Evolutionary conservation across 306 rosid species (phyloP), one percentile per base, ranked within the genome.

Genomic region (Sechiopsis laciniata): DNA sequence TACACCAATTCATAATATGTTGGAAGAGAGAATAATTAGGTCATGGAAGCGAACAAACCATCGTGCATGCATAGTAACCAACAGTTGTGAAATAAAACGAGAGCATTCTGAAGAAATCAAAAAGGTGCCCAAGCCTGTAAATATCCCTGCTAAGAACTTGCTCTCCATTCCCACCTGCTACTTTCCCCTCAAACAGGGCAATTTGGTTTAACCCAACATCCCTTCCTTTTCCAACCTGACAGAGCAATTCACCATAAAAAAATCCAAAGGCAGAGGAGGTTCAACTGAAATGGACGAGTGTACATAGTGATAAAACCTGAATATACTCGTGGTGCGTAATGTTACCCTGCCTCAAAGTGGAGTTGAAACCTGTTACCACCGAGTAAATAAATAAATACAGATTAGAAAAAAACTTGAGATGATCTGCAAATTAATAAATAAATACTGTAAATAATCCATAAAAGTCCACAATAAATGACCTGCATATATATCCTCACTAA

Each of bases 111-210:
- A 90, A 94, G 88, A 94, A 94, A 86, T 90, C 96, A 86, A 90
- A 85, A 57, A 90, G 96, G 73, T 94, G 95, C 52, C 98, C 98
- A 37, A 94, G 78, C 80, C 98, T 90, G 78, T 94, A 94, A 59
- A 90, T 54, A 78, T 94, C 98, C 87, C 98, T 85, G 81, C 98
- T 94, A 69, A 94, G 97, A 63, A 89, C 95, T 83, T 94, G 97
- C 84, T 90, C 98, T 81, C 97, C 98, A 83, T 90, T 94, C 75
- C 98, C 98, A 80, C 98, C 98, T 2, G 98, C 96, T 70, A 94
- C 98, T 84, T 94, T 94, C 71, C 97, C 98, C 85, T 94, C 98
- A 83, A 94, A 94, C 72, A 94, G 90, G 79, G 97, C 98, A 83
- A 94, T 90, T 89, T 94, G 98, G 84, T 90, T 94, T 79, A 94